These are phyloP conservation scores for Coniferiporia sulphurascens DNA, from an alignment of 1,284 basidiomycete species.

Conservation along the genomic window DNA sequence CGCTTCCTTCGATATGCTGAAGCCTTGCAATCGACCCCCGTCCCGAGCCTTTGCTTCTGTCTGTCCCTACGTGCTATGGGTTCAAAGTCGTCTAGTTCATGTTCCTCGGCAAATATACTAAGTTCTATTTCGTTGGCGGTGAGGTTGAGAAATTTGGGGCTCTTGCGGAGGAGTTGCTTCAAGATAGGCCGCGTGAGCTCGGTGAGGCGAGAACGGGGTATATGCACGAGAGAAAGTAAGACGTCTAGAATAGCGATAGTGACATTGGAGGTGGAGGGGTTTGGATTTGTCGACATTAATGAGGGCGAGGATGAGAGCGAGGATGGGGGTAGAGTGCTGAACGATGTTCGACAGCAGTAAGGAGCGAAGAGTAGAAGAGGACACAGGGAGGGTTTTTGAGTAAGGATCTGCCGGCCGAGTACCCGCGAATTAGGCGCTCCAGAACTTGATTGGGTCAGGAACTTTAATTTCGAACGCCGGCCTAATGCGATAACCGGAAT, in stretches of 20 bases:
- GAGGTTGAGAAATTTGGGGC: constrained; percentile 64
- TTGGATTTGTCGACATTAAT: constrained; percentile 1
- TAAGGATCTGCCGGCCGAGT: too few species aligned
- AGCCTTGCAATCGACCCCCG: constrained; percentile 31
- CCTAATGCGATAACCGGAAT: too few species aligned
- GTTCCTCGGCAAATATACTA: constrained; percentile 63
- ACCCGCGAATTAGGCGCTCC: too few species aligned
- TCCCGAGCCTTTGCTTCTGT: constrained; percentile 34
- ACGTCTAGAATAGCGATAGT: constrained; percentile 68
- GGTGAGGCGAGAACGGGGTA: constrained; percentile 59
- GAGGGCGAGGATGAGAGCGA: not conserved
- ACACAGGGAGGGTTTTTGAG: too few species aligned
- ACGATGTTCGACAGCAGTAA: too few species aligned
- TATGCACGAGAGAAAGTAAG: constrained; percentile 64
- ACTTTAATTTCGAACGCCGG: too few species aligned
- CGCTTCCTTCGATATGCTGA: constrained; percentile 23
- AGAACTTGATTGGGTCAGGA: too few species aligned
- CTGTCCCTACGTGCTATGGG: constrained; percentile 55
- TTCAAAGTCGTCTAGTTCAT: constrained; percentile 54
- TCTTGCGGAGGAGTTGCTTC: constrained; percentile 61
- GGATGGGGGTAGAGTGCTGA: not conserved
- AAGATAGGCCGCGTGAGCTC: constrained; percentile 58
- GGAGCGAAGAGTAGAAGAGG: not conserved
- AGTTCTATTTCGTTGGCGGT: constrained; percentile 74
- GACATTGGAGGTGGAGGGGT: constrained; percentile 27